Evolutionary conservation across 75 land plant species (phyloP), one percentile per base, ranked within the genome.

Genomic region (Ceratopteris richardii): DNA sequence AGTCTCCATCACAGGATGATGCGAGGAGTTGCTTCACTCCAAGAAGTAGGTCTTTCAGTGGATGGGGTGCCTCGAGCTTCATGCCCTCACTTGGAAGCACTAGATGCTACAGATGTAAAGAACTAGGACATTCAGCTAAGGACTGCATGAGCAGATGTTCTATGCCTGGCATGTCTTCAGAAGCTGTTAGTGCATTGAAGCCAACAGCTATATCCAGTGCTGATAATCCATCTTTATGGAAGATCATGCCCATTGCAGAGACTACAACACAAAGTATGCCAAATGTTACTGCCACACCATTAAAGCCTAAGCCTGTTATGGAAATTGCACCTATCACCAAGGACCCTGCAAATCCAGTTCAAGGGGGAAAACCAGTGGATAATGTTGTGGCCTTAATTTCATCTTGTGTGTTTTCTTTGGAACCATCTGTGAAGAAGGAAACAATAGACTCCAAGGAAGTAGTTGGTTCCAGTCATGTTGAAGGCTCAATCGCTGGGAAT

Each of bases 21-120:
- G 27, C 28, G 9, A 52, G 54, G 25, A 23, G 29, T 24, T 1
- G 5, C 23, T 13, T 52, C 5, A 22, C 54, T 14, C 28, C 28
- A 12, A 52, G 28, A 52, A 52, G 54, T 14, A 23, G 54, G 23
- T 52, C 54, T 52, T 26, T 23, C 14, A 3, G 14, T 22, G 28
- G 2, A 26, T 52, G 54, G 54, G 54, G 54, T 24, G 16, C 54
- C 28, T 24, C 28, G 25, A 52, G 54, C 14, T 52, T 22, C 25
- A 28, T 26, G 24, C 54, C 54, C 2, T 52, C 54, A 14, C 54
- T 52, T 26, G 54, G 54, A 2, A 24, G 54, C 28, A 52, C 54
- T 4, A 52, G 54, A 52, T 52, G 54, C 28, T 52, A 52, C 28
- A 52, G 54, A 26, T 52, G 54, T 14, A 52, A 52, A 23, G 54